Evolutionary conservation across 352 stramenopile species (phyloP), one percentile per base, ranked within the genome.

Genomic region (Phytophthora citrophthora): DNA sequence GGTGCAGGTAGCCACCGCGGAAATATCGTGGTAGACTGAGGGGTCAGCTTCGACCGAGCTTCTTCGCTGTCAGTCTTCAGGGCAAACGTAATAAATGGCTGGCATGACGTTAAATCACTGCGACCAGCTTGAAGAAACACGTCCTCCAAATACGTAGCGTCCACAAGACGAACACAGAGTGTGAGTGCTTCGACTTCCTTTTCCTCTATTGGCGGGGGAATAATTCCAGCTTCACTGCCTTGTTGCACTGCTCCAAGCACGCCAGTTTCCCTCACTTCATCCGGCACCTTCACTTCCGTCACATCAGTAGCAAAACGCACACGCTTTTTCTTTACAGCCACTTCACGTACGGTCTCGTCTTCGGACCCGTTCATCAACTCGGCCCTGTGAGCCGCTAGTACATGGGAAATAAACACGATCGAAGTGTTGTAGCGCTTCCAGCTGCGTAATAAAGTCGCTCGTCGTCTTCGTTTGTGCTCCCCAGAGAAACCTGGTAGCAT

Each of bases 381-480:
- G 15, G 62, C 54, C 38, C 46, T 59, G 29, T 77, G 48, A 26
- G 60, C 63, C 4, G 77, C 64, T 8, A 89, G 53, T n/a, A 79
- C 61, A 29, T 82, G 72, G 1, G 85, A 90, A 64, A 91, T 79
- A 55, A 76, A 88, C 12, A 86, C 59, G 24, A 94, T 90, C 0
- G 76, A 84, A 2, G 77, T 76, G 45, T 90, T 92, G 62, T 90
- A 94, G 13, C 74, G 70, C 53, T 93, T 93, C 87, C 87, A 95
- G 50, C 80, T 91, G 7, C 83, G 77, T 45, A 95, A 54, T 40
- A 95, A 63, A 45, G 77, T 92, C 18, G 87, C 76, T 5, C 86
- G 68, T 3, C 85, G 78, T 4, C 86, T 80, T 6, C 84, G 68
- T 27, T 84, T 85, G 53, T 94, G 87, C 23, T 92, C 87, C 1